phyloP scores from a whole-genome alignment of 306 rosid genomes.

The Alnus rubra region DNA sequence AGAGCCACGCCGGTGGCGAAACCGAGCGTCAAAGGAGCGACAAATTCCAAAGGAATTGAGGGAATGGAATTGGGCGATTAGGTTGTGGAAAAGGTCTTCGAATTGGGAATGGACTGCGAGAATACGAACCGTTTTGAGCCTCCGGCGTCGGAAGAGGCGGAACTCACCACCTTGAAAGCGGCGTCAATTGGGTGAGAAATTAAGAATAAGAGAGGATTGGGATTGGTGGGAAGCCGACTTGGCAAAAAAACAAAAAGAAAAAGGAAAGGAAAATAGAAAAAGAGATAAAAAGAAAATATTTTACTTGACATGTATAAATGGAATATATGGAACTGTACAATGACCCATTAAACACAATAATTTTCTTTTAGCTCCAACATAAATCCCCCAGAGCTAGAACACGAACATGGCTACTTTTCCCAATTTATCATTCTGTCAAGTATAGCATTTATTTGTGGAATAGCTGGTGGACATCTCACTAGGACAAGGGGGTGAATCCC shows the following conservation, averaged over 20 bases:
- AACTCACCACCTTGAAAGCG: slow-evolving; percentile 39
- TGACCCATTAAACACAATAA: not conserved
- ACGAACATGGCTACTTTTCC: not conserved
- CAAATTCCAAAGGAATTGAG: slow-evolving; percentile 40
- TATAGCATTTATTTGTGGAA: slow-evolving; percentile 55
- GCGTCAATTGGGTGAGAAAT: slow-evolving; percentile 34
- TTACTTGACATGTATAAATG: slow-evolving; percentile 17
- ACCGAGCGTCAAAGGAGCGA: slow-evolving; percentile 63
- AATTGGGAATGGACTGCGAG: slow-evolving; percentile 27
- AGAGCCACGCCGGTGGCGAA: slow-evolving; percentile 63
- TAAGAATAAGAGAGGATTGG: not conserved
- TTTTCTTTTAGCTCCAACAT: not conserved
- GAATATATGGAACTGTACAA: slow-evolving; percentile 30
- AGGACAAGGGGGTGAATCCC: slow-evolving; percentile 56
- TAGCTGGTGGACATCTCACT: slow-evolving; percentile 56
- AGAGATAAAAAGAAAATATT: not conserved
- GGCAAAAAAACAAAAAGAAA: not conserved
- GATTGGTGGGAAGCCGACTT: slow-evolving; percentile 15
- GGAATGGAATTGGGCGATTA: slow-evolving; percentile 42
- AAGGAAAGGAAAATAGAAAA: not conserved
- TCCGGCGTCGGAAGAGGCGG: slow-evolving; percentile 53
- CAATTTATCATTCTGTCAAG: slow-evolving; percentile 12
- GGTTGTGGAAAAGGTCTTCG: slow-evolving; percentile 39
- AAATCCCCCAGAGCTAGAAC: slow-evolving; percentile 6
- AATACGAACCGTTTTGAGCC: slow-evolving; percentile 37